Percentiles rank a stretch among this genome's conserved stretches.
Conservation (phyloP, 2,329 filamentous ascomycete genomes). For the Neofusicoccum parvum region DNA sequence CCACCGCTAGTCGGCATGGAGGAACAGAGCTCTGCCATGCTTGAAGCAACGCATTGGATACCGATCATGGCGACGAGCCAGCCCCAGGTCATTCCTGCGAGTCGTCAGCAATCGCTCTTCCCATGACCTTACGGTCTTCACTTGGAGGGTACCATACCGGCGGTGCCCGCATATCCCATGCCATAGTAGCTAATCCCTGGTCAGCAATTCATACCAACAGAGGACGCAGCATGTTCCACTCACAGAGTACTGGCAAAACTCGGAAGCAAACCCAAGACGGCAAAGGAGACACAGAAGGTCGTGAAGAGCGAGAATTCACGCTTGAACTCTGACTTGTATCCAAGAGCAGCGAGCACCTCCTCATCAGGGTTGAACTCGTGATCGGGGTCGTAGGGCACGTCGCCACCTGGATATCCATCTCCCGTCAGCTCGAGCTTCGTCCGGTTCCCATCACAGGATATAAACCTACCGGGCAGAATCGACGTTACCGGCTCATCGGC, state of each 20-base stretch:
- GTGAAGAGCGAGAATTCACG: constrained; percentile 75
- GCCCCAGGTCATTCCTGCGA: constrained; percentile 71
- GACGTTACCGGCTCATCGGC: constrained; percentile 57
- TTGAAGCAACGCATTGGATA: constrained; percentile 69
- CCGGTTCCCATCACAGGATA: not conserved
- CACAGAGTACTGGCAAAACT: constrained; percentile 69
- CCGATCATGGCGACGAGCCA: constrained; percentile 74
- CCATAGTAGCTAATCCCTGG: constrained; percentile 57
- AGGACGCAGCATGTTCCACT: not conserved
- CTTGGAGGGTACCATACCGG: constrained; percentile 32
- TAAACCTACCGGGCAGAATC: constrained; percentile 41
- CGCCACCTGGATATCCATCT: constrained; percentile 36
- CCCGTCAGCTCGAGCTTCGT: not conserved
- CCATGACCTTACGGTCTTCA: not conserved
- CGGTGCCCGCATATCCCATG: constrained; percentile 53
- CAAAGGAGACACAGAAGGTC: constrained; percentile 74
- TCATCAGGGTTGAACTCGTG: constrained; percentile 58
- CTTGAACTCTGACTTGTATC: constrained; percentile 66
- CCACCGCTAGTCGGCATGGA: constrained; percentile 73
- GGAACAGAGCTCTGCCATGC: constrained; percentile 68
- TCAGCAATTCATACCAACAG: not conserved
- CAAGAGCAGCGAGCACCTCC: constrained; percentile 62
- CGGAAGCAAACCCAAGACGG: constrained; percentile 70
- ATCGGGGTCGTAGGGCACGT: constrained; percentile 50
- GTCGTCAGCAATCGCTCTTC: constrained; percentile 20